These are phyloP conservation scores for Nemania sp. DNA, from an alignment of 2,329 filamentous ascomycete species.

Conservation along the genomic window DNA sequence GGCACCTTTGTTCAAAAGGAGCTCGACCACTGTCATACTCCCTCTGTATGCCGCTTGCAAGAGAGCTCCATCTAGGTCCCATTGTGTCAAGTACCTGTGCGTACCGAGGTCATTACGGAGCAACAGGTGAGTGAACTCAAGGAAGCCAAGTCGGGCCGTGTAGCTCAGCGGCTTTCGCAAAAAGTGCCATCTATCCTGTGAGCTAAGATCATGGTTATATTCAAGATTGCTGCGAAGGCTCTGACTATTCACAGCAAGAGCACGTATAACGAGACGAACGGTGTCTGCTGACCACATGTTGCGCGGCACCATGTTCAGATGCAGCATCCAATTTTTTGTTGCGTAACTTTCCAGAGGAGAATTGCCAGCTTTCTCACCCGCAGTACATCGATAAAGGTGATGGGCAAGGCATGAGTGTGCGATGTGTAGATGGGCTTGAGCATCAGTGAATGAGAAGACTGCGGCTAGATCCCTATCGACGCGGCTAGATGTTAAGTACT, in stretches of 20 bases:
- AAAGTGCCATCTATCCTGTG: not conserved
- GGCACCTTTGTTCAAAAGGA: not conserved
- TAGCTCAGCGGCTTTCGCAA: not conserved
- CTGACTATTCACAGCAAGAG: not conserved
- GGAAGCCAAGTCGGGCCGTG: not conserved
- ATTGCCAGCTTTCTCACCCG: not conserved
- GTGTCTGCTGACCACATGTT: not conserved
- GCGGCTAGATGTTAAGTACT: not conserved
- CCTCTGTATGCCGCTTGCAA: not conserved
- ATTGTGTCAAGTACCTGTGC: not conserved
- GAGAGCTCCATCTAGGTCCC: not conserved
- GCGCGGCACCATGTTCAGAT: constrained; percentile 1
- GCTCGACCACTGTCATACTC: not conserved
- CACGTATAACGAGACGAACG: not conserved
- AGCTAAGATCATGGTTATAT: not conserved
- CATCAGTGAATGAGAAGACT: not conserved
- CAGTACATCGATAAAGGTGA: not conserved
- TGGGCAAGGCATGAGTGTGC: not conserved
- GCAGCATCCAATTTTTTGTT: not conserved
- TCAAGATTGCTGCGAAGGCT: not conserved
- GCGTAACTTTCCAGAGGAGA: not conserved
- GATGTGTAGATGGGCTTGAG: constrained; percentile 1
- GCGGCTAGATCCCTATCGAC: not conserved
- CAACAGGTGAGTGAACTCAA: not conserved
- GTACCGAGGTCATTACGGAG: not conserved